A percentile compares a stretch with the other conserved stretches of the same genome.
These are phyloP conservation scores for Acanthochlamys bracteata DNA, from an alignment of 106 monocot genomes.

Conservation along the genomic window DNA sequence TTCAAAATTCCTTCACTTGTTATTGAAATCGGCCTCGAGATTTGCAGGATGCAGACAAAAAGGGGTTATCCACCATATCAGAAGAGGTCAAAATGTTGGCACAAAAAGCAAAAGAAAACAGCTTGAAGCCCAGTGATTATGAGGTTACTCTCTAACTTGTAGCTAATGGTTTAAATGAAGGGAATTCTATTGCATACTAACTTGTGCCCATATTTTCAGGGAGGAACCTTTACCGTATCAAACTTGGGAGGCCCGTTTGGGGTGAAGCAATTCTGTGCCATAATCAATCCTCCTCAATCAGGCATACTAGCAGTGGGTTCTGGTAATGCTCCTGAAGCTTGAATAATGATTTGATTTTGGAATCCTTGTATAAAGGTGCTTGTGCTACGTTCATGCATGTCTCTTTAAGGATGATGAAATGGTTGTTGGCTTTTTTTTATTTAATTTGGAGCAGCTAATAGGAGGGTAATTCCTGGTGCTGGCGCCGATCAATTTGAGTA, in stretches of 20 bases:
- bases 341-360: too few relatives aligned
- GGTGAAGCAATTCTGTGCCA: conserved; percentile 95
- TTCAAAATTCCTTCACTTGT: not conserved
- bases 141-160: conserved; percentile 37
- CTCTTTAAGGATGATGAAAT: too few relatives aligned
- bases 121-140: conserved; percentile 85
- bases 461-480: conserved; percentile 69
- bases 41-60: conserved; percentile 93
- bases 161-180: not conserved
- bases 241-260: conserved; percentile 97
- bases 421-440: too few relatives aligned
- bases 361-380: too few relatives aligned
- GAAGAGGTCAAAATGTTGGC: conserved; percentile 85
- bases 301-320: conserved; percentile 92
- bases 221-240: conserved; percentile 95
- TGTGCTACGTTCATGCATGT: too few relatives aligned
- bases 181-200: not conserved
- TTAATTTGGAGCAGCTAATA: conserved; percentile 56
- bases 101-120: conserved; percentile 90
- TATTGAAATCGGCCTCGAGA: not conserved
- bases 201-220: conserved; percentile 38
- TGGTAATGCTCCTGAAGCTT: too few relatives aligned
- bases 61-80: conserved; percentile 77
- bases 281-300: conserved; percentile 96
- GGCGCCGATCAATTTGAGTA: conserved; percentile 56